Conservation (phyloP, 306 rosid species). For the Corylus avellana region DNA sequence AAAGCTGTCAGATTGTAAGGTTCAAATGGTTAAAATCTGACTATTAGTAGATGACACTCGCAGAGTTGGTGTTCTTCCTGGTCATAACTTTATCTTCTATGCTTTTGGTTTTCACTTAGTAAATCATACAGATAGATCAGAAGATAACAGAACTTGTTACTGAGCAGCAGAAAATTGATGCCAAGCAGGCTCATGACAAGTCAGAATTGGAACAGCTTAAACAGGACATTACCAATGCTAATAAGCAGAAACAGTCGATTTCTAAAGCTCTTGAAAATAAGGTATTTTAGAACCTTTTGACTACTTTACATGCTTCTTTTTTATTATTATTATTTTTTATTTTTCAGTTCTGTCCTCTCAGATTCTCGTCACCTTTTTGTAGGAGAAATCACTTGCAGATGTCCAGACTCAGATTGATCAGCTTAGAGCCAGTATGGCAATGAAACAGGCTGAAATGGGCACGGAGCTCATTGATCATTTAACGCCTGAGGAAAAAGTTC, state of each 20-base stretch:
- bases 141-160: slow-evolving; percentile 76
- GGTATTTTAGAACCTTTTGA: slow-evolving; percentile 43
- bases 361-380: slow-evolving; percentile 41
- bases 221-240: slow-evolving; percentile 86
- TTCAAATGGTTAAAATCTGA: not conserved
- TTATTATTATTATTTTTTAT: not conserved
- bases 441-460: slow-evolving; percentile 90
- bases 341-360: slow-evolving; percentile 13
- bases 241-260: slow-evolving; percentile 70
- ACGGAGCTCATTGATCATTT: slow-evolving; percentile 95
- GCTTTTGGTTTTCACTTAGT: slow-evolving; percentile 61
- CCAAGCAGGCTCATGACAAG: slow-evolving; percentile 66
- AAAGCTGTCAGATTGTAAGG: not conserved
- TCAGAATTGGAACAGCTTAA: slow-evolving; percentile 82
- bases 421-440: slow-evolving; percentile 76
- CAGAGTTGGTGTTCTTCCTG: slow-evolving; percentile 23
- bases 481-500: slow-evolving; percentile 78
- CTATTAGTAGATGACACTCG: not conserved
- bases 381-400: slow-evolving; percentile 90
- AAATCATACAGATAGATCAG: slow-evolving; percentile 82
- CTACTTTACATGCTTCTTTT: not conserved
- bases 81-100: slow-evolving; percentile 2
- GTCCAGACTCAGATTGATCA: slow-evolving; percentile 85
- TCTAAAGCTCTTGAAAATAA: slow-evolving; percentile 75
- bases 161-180: slow-evolving; percentile 95